Conservation (phyloP, 2,329 filamentous ascomycete species). For the Ceratocystis colombiana region DNA sequence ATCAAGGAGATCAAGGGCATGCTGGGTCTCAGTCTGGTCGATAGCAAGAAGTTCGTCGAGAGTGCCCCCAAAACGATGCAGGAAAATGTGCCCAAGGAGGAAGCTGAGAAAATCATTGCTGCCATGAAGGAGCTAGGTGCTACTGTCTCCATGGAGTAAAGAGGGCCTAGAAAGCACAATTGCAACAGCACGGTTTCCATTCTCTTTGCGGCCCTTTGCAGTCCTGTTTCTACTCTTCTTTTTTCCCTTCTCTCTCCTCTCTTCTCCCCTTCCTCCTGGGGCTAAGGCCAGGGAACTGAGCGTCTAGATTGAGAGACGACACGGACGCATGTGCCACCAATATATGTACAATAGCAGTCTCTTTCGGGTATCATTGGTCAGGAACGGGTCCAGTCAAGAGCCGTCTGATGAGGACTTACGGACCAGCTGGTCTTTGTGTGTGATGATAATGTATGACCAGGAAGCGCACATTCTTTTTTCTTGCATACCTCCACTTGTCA, state of each 20-base stretch:
- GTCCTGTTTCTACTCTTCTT: slow-evolving; percentile 9
- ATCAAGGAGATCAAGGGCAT: slow-evolving; percentile 99
- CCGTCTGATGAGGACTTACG: not conserved
- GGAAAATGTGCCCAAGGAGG: slow-evolving; percentile 97
- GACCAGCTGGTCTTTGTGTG: slow-evolving; percentile 13
- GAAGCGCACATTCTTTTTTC: slow-evolving; percentile 7
- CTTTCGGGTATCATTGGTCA: slow-evolving; percentile 14
- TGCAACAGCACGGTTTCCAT: not conserved
- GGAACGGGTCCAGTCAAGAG: slow-evolving; percentile 1
- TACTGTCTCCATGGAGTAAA: slow-evolving; percentile 81
- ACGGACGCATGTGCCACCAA: slow-evolving; percentile 6
- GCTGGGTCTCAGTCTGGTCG: slow-evolving; percentile 88
- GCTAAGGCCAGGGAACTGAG: not conserved
- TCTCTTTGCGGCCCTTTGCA: slow-evolving; percentile 12
- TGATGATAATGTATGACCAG: slow-evolving; percentile 17
- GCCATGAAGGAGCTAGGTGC: slow-evolving; percentile 88
- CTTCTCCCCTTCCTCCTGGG: slow-evolving; percentile 1
- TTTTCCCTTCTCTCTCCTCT: not conserved
- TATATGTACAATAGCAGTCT: slow-evolving; percentile 18
- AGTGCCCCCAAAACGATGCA: slow-evolving; percentile 97
- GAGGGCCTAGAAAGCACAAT: not conserved
- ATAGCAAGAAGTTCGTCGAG: slow-evolving; percentile 99
- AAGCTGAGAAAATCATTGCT: slow-evolving; percentile 96
- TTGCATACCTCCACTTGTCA: slow-evolving; percentile 8
- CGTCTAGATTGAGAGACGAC: not conserved